Conservation (phyloP, 352 stramenopile genomes). For the Globisporangium lucens region DNA sequence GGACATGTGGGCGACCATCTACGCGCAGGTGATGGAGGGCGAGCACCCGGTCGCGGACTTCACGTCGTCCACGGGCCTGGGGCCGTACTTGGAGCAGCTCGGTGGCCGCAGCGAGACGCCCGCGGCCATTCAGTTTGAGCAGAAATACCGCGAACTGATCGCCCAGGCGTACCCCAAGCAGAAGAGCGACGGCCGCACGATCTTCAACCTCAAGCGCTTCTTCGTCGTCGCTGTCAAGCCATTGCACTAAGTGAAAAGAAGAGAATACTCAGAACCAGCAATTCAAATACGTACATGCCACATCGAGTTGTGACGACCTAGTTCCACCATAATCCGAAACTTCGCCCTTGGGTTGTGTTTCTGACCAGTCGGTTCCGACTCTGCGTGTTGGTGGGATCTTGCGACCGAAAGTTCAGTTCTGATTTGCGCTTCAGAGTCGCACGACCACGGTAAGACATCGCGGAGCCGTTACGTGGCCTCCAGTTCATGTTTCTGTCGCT, state of each 20-base stretch:
- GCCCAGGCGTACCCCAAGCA: conserved; percentile 53
- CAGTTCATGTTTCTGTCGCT: too few relatives aligned
- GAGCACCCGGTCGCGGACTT: conserved; percentile 74
- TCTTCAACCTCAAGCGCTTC: conserved; percentile 73
- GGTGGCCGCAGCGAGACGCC: conserved; percentile 22
- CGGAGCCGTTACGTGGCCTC: too few relatives aligned
- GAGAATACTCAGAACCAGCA: too few relatives aligned
- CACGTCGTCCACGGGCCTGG: conserved; percentile 51
- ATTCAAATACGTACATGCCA: too few relatives aligned
- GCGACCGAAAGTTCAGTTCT: too few relatives aligned
- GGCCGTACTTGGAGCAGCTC: conserved; percentile 58
- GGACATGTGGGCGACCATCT: conserved; percentile 67
- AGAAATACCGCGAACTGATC: conserved; percentile 59
- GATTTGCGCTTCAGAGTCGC: too few relatives aligned
- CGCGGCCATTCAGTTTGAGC: conserved; percentile 32
- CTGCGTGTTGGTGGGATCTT: too few relatives aligned
- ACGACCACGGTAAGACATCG: too few relatives aligned
- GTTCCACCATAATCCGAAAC: too few relatives aligned
- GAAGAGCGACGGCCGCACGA: conserved; percentile 38
- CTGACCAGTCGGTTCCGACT: too few relatives aligned
- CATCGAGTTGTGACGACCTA: too few relatives aligned
- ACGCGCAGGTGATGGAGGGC: conserved; percentile 56
- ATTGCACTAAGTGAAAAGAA: neutral
- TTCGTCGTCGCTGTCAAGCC: conserved; percentile 55
- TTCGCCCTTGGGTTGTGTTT: too few relatives aligned